A percentile compares a stretch with the other conserved stretches of the same genome.
These are phyloP conservation scores for Chytriomyces hyalinus DNA, from an alignment of 192 early-diverging fungal species.

Conservation along the genomic window DNA sequence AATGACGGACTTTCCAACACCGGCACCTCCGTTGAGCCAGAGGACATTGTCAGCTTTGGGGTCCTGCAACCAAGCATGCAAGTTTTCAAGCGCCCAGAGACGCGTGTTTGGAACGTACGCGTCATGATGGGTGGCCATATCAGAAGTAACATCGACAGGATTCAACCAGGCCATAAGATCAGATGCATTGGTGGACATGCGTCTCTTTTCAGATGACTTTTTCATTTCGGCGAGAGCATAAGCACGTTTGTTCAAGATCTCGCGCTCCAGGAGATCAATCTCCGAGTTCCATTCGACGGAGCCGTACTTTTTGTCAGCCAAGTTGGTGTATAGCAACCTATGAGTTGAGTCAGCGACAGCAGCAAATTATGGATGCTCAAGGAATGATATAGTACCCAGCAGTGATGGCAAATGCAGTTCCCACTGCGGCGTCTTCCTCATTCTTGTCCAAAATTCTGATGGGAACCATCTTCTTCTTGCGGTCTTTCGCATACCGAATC, in stretches of 20 bases:
- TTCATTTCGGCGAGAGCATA: background rate
- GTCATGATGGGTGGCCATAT: constrained; percentile 1
- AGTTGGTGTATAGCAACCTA: background rate
- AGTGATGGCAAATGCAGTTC: background rate
- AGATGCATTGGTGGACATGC: constrained; percentile 14
- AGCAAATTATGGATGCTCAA: too few species aligned
- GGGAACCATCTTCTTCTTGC: constrained; percentile 5
- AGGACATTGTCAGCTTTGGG: constrained; percentile 20
- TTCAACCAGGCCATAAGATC: constrained; percentile 32
- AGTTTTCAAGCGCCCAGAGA: background rate
- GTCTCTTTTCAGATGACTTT: background rate
- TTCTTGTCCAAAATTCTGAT: background rate
- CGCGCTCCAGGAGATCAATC: background rate
- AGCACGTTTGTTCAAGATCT: background rate
- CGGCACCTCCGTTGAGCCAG: constrained; percentile 29
- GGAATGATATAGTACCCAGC: too few species aligned
- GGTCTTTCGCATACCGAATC: background rate
- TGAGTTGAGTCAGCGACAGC: too few species aligned
- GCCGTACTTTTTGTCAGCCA: background rate
- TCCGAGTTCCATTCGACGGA: background rate
- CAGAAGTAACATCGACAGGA: constrained; percentile 24
- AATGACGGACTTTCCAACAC: constrained; percentile 35
- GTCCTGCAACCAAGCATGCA: background rate
- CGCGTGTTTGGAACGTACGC: constrained; percentile 29
- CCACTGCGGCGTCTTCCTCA: background rate